Evolutionary conservation across 140 eudicot genomes (phyloP), one percentile per base, ranked within the genome.

Genomic region (Stevia rebaudiana): DNA sequence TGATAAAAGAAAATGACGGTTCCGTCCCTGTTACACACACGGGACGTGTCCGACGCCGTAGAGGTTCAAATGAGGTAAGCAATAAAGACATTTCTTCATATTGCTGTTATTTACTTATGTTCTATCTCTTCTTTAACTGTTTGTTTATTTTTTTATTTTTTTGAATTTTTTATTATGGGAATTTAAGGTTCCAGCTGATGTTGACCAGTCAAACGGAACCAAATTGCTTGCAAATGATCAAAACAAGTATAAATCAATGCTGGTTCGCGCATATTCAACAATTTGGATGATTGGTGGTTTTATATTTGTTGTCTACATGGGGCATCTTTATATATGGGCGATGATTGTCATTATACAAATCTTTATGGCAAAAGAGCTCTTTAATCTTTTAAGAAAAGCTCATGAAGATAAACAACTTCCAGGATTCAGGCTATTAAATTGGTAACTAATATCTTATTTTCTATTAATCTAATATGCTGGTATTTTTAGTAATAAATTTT

Each of bases 221-320:
- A 71, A 76, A 58, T 67, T 87, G 49, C 81, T 91, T 61, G 87
- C 61, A 61, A 75, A 83, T 65, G 98, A 91, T 68, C 81, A 63
- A 33, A 84, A 79, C 76, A 91, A 91, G 61, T 92, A 92, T 78
- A 85, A 71, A 76, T 92, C 98, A 21, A 87, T 92, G 96, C 73
- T 72, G 74, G 76, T 84, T 21, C 96, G 98, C 33, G 75, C 90
- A 31, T 78, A 88, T 78, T 92, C 96, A 57, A 68, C 96, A 33
- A 57, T 92, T 41, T 92, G 98, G 98, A 92, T 92, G 98, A 87
- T 92, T 73, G 98, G 96, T 10, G 95, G 98, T 46, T 92, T 92
- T 70, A 81, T 74, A 61, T 79, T 77, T 47, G 74, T 88, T 68
- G 81, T 92, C 65, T 85, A 92, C 81, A 78, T 92, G 96, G 98